phyloP scores from a whole-genome alignment of 2,329 filamentous ascomycete species.

The Zopfia rhizophila region DNA sequence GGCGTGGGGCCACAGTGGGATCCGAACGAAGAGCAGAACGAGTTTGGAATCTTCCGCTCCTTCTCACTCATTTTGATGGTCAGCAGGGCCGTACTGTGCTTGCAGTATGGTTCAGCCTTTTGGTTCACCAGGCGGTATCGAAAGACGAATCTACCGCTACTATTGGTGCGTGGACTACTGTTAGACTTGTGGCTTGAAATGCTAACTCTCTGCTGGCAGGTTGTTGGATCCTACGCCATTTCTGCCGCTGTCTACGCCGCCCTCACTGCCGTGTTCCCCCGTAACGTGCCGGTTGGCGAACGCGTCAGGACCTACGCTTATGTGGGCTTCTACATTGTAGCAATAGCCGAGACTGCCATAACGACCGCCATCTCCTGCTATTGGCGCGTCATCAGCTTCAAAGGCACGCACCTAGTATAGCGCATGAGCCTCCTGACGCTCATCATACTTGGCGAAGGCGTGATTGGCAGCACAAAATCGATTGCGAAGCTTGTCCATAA shows the following conservation, averaged over 20 bases:
- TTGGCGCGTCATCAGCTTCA: conserved; percentile 66
- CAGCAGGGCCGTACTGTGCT: conserved; percentile 25
- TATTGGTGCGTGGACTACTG: too few species aligned
- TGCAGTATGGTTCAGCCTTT: too few species aligned
- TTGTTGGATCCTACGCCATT: too few species aligned
- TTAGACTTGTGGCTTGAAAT: too few species aligned
- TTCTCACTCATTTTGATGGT: conserved; percentile 33
- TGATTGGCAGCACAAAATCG: conserved; percentile 65
- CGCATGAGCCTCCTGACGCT: conserved; percentile 69
- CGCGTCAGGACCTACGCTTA: too few species aligned
- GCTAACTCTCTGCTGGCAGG: too few species aligned
- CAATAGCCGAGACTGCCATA: conserved; percentile 61
- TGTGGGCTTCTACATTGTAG: conserved; percentile 40
- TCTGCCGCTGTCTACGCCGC: too few species aligned
- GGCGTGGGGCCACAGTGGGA: conserved; percentile 62
- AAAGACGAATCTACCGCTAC: too few species aligned
- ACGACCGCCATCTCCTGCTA: conserved; percentile 61
- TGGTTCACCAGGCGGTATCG: too few species aligned
- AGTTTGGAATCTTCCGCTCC: conserved; percentile 23
- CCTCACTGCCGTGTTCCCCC: too few species aligned
- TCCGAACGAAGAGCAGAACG: conserved; percentile 30
- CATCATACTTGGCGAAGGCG: conserved; percentile 71
- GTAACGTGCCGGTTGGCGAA: too few species aligned
- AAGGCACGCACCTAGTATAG: conserved; percentile 68
- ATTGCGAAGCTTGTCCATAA: conserved; percentile 51